Conservation (phyloP, 1,284 basidiomycete genomes). For the Cutaneotrichosporon dermatis region DNA sequence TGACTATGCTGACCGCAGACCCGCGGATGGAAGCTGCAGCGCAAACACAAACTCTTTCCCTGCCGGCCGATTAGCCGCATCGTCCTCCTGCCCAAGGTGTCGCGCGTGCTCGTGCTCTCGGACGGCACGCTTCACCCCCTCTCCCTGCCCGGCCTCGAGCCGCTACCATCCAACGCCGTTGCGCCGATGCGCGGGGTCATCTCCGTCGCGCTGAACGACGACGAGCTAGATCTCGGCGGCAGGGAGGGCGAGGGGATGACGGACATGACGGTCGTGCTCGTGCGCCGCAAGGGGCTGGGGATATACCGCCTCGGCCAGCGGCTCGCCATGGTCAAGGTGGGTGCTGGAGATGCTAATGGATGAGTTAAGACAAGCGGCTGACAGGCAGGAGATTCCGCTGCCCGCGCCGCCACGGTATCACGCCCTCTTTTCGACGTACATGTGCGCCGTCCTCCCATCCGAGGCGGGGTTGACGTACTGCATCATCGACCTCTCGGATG, state of each 20-base stretch:
- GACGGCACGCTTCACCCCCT: conserved; percentile 77
- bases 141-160: conserved; percentile 69
- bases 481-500: conserved; percentile 67
- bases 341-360: conserved; percentile 1
- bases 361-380: neutral
- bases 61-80: conserved; percentile 64
- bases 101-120: conserved; percentile 23
- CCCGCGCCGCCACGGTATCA: conserved; percentile 61
- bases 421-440: conserved; percentile 59
- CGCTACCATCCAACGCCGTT: conserved; percentile 57
- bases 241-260: conserved; percentile 52
- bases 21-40: conserved; percentile 40
- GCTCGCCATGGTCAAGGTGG: conserved; percentile 60
- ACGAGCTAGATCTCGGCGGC: conserved; percentile 58
- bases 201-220: conserved; percentile 72
- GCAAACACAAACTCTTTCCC: conserved; percentile 45
- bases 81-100: conserved; percentile 67
- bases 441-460: conserved; percentile 62
- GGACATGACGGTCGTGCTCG: conserved; percentile 69
- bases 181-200: conserved; percentile 74
- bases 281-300: conserved; percentile 65
- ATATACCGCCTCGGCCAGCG: conserved; percentile 64
- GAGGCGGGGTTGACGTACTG: conserved; percentile 60
- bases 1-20: conserved; percentile 15
- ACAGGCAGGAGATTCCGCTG: conserved; percentile 69